Evolutionary conservation across 2,329 filamentous ascomycete species (phyloP), one percentile per base, ranked within the genome.

Genomic region (Colletotrichum nymphaeae): DNA sequence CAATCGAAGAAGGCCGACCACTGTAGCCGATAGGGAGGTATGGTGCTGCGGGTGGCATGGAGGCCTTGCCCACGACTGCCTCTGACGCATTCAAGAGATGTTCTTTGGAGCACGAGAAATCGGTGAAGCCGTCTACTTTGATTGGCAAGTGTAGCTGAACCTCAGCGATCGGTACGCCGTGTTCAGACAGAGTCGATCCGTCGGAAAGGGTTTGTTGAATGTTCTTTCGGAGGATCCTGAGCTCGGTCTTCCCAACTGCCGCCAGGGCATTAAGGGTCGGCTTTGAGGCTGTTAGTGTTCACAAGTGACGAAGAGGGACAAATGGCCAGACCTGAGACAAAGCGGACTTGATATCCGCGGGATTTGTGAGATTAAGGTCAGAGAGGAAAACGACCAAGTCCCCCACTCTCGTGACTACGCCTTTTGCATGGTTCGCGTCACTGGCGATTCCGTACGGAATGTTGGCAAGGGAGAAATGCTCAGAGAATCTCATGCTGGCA

Each of bases 361-460:
- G 52, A 28, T 22, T 30, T 5, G 78, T 63, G 1, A 79, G 73
- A 22, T 81, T 79, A 19, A 90, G 78, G 5, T 84, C 83, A 1
- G 81, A 80, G 0, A 92, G 83, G 75, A 90, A 90, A 42, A 91
- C 80, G 0, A 90, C 86, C 5, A 81, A 80, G 65, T 90, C 84
- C 11, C 82, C 79, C 12, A 90, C 79, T 52, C 89, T 84, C 0
- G 89, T 91, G 1, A 82, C 89, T 57, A 84, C 84, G 70, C 86
- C 83, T 4, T 73, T 72, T 0, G 78, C 67, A 67, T 86, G 83
- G 0, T 73, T 72, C 8, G 72, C 56, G 0, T 83, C 85, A 0
- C 86, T 88, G 28, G 85, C 87, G 14, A 90, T 83, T 11, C 88
- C 87, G 63, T 87, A 90, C 0, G 88, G 88, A 52, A 90, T 86